These are phyloP conservation scores for Heracleum sosnowskyi DNA, from an alignment of 129 eudicot genomes.

Conservation along the genomic window DNA sequence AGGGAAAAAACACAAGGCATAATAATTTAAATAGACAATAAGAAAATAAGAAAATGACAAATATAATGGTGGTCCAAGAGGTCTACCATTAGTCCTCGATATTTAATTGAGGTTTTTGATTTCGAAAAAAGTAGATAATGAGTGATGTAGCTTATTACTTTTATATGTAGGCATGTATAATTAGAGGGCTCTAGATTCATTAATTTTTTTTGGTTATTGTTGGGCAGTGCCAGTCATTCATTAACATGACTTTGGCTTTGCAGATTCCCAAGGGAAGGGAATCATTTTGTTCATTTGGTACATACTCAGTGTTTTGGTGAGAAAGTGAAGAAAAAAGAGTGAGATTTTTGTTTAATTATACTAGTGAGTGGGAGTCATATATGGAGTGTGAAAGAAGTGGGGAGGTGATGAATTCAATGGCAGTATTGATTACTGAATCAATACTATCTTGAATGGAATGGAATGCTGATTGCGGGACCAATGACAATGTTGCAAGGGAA, in stretches of 20 bases:
- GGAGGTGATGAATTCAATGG: conserved; percentile 45
- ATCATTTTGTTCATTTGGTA: conserved; percentile 36
- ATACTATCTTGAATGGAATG: conserved; percentile 2
- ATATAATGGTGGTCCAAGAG: conserved; percentile 27
- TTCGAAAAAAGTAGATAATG: conserved; percentile 12
- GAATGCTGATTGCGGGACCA: conserved; percentile 42
- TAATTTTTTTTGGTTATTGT: conserved; percentile 26
- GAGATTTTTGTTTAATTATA: conserved; percentile 13
- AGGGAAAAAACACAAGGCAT: conserved; percentile 3
- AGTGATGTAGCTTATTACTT: conserved; percentile 30
- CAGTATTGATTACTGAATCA: conserved; percentile 40
- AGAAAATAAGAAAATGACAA: conserved; percentile 7
- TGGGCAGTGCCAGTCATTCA: conserved; percentile 47
- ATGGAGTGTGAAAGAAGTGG: conserved; percentile 41
- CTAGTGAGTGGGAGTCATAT: conserved; percentile 18
- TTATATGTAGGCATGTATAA: conserved; percentile 10
- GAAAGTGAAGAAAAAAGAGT: conserved; percentile 19
- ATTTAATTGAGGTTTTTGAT: conserved; percentile 49
- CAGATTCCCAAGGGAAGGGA: conserved; percentile 83
- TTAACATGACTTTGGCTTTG: conserved; percentile 41
- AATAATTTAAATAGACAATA: not conserved
- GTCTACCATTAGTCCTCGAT: conserved; percentile 38
- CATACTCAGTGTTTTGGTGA: conserved; percentile 44
- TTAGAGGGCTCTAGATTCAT: conserved; percentile 26
- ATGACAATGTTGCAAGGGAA: not conserved